A percentile compares a stretch with the other conserved stretches of the same genome.
Evolutionary conservation across 192 early-diverging fungal species (phyloP).

Genomic region (Backusella psychrophila): DNA sequence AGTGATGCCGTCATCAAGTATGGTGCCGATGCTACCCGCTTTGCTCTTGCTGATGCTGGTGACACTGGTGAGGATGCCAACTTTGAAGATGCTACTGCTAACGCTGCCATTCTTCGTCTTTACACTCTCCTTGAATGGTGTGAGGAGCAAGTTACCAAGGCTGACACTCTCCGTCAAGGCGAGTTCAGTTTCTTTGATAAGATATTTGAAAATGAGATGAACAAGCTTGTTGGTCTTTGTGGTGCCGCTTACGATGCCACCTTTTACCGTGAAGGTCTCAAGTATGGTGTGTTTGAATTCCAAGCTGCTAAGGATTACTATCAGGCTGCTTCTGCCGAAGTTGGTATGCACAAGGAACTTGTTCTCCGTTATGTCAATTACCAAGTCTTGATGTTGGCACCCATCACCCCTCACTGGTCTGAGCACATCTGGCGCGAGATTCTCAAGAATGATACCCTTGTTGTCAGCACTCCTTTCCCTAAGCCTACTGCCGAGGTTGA

Average conservation of each 20-base stretch:
- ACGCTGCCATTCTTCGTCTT: conserved; percentile 92
- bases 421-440: conserved; percentile 87
- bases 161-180: conserved; percentile 45
- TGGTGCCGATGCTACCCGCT: conserved; percentile 94
- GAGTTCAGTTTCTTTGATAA: conserved; percentile 77
- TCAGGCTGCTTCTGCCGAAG: conserved; percentile 57
- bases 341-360: conserved; percentile 88
- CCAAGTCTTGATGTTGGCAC: conserved; percentile 82
- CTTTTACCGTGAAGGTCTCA: conserved; percentile 90
- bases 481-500: conserved; percentile 57
- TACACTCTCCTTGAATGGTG: conserved; percentile 90
- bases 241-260: conserved; percentile 78
- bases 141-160: conserved; percentile 58
- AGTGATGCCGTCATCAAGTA: conserved; percentile 76
- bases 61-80: conserved; percentile 98
- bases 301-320: conserved; percentile 86
- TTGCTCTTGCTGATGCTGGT: conserved; percentile 96
- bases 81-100: conserved; percentile 93
- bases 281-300: conserved; percentile 89
- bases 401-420: conserved; percentile 92
- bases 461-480: conserved; percentile 69
- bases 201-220: conserved; percentile 92
- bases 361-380: conserved; percentile 79
- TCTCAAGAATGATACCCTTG: conserved; percentile 60
- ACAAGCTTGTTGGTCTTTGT: conserved; percentile 63